These are phyloP conservation scores for Chamaecyparis obtusa DNA, from an alignment of 75 land plant genomes.

Conservation along the genomic window DNA sequence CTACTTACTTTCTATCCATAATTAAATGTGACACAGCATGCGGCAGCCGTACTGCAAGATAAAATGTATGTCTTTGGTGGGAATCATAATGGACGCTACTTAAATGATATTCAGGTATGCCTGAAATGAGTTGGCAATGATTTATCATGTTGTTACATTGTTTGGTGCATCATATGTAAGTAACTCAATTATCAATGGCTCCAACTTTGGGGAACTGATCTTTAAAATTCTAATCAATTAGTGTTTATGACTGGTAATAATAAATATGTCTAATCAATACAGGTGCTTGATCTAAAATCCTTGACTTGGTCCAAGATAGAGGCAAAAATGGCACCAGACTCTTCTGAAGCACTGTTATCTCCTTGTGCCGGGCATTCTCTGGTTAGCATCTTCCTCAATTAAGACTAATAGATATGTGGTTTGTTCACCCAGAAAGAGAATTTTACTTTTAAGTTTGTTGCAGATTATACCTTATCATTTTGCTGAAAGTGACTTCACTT, in stretches of 20 bases:
- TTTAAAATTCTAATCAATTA: background rate
- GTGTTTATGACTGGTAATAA: background rate
- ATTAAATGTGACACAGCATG: conserved; percentile 61
- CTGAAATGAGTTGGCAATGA: background rate
- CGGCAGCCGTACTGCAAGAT: conserved; percentile 84
- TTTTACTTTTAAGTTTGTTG: background rate
- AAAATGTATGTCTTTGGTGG: conserved; percentile 95
- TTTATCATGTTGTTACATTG: background rate
- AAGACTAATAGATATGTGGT: background rate
- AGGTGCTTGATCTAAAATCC: conserved; percentile 88
- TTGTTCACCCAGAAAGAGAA: background rate
- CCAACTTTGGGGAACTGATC: background rate
- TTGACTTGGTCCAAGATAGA: conserved; percentile 91
- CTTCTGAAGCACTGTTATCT: conserved; percentile 34
- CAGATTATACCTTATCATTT: background rate
- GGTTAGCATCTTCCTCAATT: conserved; percentile 31
- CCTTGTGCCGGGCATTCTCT: conserved; percentile 98
- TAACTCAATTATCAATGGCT: background rate
- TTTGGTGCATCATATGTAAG: background rate
- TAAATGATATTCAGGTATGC: conserved; percentile 92
- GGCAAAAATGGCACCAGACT: conserved; percentile 39
- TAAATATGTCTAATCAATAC: conserved; percentile 10
- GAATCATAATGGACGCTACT: conserved; percentile 97
- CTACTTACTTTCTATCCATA: background rate
- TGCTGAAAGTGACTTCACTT: background rate